Evolutionary conservation across 139 green algal genomes (phyloP), one percentile per base, ranked within the genome.

Genomic region (Nannochloris sp.): DNA sequence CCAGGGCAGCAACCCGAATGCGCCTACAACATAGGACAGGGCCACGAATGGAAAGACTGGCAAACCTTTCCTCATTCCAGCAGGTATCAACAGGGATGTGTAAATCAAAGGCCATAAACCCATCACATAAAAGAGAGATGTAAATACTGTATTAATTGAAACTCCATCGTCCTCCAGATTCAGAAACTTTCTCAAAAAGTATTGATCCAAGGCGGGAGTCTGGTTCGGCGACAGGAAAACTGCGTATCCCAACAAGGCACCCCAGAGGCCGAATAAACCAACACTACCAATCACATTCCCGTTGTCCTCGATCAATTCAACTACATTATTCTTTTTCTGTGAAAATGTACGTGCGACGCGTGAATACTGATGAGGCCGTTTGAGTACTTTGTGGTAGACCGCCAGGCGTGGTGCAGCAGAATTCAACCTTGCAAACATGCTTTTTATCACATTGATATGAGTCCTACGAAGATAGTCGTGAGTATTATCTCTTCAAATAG

Each of bases 1-100:
- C 82, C 87, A 96, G 12, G 89, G 89, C 21, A 90, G 72, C 60
- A 96, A 69, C 7, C 77, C 85, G 66, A 94, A 91, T 3, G 77
- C 77, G 10, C 89, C 88, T 7, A 89, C 37, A 12, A 24, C 72
- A 60, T 90, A 88, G 14, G 81, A 88, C 0, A 64, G n/a, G 0
- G 57, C 59, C 9, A 92, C 65, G 70, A 95, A 96, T 2, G 88
- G 88, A 87, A 84, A 95, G 4, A 78, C 82, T 18, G 87, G 87
- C 16, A 90, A 82, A 68, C 86, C 86, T 67, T 92, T 93, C 29
- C 66, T 85, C 14, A 76, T 73, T 19, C 68, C 87, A 2, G 62
- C 74, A 11, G 89, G 89, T 15, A 95, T 78, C 4, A 95, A 71
- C 29, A 96, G 66, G 0, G 74, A 57, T 2, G 83, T 80, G 57